A percentile compares a stretch with the other conserved stretches of the same genome.
phyloP scores from a whole-genome alignment of 2,329 filamentous ascomycete genomes.

The Colletotrichum noveboracense region DNA sequence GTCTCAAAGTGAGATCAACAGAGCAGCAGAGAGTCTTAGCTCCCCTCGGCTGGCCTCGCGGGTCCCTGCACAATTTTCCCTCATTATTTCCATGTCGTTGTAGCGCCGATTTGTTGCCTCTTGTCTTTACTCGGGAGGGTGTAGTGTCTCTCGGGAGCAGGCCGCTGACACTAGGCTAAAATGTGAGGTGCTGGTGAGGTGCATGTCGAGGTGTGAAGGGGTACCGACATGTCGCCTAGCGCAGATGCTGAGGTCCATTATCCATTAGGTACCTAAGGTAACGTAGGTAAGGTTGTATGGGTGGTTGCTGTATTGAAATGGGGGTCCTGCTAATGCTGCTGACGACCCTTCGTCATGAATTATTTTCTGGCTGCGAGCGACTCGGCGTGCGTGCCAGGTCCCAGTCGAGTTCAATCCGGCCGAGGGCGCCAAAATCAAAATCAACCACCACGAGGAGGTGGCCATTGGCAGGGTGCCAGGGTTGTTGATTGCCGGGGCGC shows the following conservation, averaged over 20 bases:
- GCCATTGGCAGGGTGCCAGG: background rate
- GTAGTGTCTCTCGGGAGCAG: background rate
- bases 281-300: background rate
- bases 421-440: background rate
- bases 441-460: background rate
- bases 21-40: background rate
- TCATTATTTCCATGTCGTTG: background rate
- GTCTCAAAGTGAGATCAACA: constrained; percentile 1
- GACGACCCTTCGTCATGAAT: background rate
- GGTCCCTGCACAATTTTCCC: background rate
- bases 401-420: background rate
- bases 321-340: background rate
- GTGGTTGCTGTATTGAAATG: background rate
- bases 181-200: background rate
- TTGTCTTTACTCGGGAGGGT: background rate
- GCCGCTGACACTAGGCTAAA: background rate
- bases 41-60: background rate
- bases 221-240: background rate
- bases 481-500: background rate
- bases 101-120: background rate
- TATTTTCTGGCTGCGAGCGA: background rate
- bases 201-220: background rate
- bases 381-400: background rate
- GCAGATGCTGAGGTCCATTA: background rate
- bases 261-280: too few relatives aligned